Percentiles rank a stretch among this genome's conserved stretches.
Conservation (phyloP, 2,329 filamentous ascomycete genomes). For the Tolypocladium inflatum region DNA sequence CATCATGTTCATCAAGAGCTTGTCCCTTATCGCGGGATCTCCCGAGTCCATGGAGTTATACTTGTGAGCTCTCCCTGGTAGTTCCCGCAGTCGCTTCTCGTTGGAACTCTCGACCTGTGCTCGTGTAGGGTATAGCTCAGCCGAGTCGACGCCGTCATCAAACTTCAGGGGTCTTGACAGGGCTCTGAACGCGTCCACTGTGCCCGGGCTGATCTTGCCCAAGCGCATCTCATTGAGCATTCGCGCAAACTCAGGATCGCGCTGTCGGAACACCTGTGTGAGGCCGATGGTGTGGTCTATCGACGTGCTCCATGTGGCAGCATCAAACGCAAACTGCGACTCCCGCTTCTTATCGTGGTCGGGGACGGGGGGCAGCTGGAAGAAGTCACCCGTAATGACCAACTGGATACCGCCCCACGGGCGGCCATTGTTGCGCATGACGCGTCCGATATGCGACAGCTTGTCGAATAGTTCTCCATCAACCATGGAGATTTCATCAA, state of each 20-base stretch:
- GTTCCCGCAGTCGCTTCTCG: slow-evolving; percentile 56
- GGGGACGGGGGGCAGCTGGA: slow-evolving; percentile 90
- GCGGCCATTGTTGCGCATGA: slow-evolving; percentile 78
- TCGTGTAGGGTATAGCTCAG: slow-evolving; percentile 88
- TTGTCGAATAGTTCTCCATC: slow-evolving; percentile 97
- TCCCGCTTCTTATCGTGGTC: slow-evolving; percentile 55
- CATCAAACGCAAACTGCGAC: slow-evolving; percentile 88
- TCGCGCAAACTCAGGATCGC: slow-evolving; percentile 74
- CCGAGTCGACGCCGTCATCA: slow-evolving; percentile 59
- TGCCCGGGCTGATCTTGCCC: slow-evolving; percentile 67
- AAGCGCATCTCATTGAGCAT: slow-evolving; percentile 99
- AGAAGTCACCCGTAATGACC: slow-evolving; percentile 94
- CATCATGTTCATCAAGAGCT: slow-evolving; percentile 83
- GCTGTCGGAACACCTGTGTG: slow-evolving; percentile 93
- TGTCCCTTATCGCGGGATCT: slow-evolving; percentile 63
- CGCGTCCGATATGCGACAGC: slow-evolving; percentile 76
- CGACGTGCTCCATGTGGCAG: slow-evolving; percentile 80
- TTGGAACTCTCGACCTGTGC: slow-evolving; percentile 87
- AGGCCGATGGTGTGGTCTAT: slow-evolving; percentile 94
- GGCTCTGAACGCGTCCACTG: slow-evolving; percentile 65
- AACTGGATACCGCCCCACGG: slow-evolving; percentile 95
- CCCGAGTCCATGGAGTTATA: slow-evolving; percentile 73
- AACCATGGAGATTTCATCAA: slow-evolving; percentile 98
- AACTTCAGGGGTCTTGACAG: slow-evolving; percentile 64
- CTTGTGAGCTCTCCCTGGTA: slow-evolving; percentile 57